Base-by-base conservation (phyloP, 495 filamentous ascomycete genomes). In the Apodospora peruviana region DNA sequence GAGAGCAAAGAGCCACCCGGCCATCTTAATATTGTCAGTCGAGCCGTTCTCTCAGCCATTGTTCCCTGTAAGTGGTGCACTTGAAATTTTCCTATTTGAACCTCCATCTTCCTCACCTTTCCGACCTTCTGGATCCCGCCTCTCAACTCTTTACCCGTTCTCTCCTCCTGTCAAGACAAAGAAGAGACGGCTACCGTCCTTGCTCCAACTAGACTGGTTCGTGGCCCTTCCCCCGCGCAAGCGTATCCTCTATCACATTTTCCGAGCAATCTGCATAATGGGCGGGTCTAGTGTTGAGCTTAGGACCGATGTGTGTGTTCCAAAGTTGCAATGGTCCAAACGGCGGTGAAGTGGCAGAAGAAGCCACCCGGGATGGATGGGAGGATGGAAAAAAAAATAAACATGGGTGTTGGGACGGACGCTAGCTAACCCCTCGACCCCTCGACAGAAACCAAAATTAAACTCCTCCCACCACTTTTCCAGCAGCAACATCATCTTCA, bases 51-150 rank as follows among this genome's bases (percentile, higher is more conserved):
- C 5, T 29, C 20, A 29, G 17, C 20, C 29, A 55, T 55, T 58
- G 45, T 55, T 48, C 51, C 48, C 36, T 45, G 40, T 21, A 22
- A 17, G 32, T 23, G 10, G 45, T 53, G 29, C 25, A 45, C 18
- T 36, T 18, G 14, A 45, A 39, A 43, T 34, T 53, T 57, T 53
- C 11, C 38, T 59, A 58, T 56, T 59, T 52, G 25, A 59, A 53
- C 49, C 48, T 36, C 36, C 12, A 19, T 3, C 19, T 21, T 43
- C 24, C 44, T 7, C 24, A 5, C 22, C 35, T n/a, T 32, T 22
- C 2, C 21, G 40, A 36, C 10, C 44, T 14, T 14, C 34, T 37
- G 45, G 29, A 43, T 23, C 40, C n/a, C 42, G 22, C 16, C 20
- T 35, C 45, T 39, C 32, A 19, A 17, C 22, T 39, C 32, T 17